Base-by-base conservation (phyloP, 1,284 basidiomycete genomes). In the Agaricales sp. region DNA sequence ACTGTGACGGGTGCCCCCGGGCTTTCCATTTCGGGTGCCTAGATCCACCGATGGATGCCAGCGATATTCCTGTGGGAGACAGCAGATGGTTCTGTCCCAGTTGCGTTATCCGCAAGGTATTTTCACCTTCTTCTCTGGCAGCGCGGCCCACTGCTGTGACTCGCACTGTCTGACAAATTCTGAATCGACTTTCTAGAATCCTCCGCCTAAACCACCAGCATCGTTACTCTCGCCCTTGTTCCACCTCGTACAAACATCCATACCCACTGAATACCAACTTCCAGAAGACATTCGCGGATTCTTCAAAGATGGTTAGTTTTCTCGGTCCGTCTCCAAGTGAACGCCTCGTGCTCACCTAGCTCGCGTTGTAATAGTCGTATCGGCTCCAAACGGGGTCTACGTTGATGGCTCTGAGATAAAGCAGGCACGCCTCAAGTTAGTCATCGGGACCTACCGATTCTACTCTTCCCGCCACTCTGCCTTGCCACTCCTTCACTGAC, bases 21-120 rank as follows among this genome's bases (percentile, higher is more conserved):
- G 92, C 92, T 19, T 99, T 97, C 65, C 95, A 99, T 67, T 82
- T 98, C 53, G 84, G 85, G 77, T 99, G 95, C 65, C 78, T 99
- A 58, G 89, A 97, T 63, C 95, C 95, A 39, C 95, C 95, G 19
- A 79, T 97, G 68, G 88, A 94, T 56, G 74, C 84, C 48, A 77
- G 87, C 57, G 92, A 98, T 59, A 70, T 90, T 43, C 82, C 83
- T 48, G 86, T 87, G 56, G 87, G 87, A 44, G 91, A 95, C 60
- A 73, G 71, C 51, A 78, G 79, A 57, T 99, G 96, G 96, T 97
- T 86, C 69, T 99, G 95, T 67, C 87, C 83, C 38, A 73, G 77
- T 45, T 93, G 90, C 67, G 67, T 69, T 46, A 70, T 78, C 55
- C 73, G 74, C 53, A 81, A 83, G 70, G 87, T 88, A 41, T 41